Conservation (phyloP, 495 filamentous ascomycete genomes). For the Alectoria sarmentosa region DNA sequence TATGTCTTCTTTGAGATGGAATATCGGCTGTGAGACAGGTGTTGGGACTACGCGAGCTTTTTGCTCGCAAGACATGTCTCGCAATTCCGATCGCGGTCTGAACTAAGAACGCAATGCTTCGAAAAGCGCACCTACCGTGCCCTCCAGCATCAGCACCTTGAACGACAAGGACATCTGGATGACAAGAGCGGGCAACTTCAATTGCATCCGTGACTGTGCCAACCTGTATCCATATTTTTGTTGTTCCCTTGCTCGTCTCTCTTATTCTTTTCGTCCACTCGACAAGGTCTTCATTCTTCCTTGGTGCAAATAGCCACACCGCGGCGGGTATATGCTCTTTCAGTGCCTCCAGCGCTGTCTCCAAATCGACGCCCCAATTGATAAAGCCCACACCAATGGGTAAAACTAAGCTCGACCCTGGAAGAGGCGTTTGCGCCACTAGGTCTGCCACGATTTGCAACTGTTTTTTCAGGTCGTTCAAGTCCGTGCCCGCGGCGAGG, state of each 20-base stretch:
- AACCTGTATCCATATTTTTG: conserved; percentile 62
- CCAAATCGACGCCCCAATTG: conserved; percentile 41
- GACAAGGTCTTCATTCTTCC: conserved; percentile 38
- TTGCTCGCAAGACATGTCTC: too few relatives aligned
- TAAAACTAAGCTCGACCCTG: conserved; percentile 24
- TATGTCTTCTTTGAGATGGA: too few relatives aligned
- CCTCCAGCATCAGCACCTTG: conserved; percentile 71
- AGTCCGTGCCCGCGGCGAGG: conserved; percentile 31
- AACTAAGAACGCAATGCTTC: too few relatives aligned
- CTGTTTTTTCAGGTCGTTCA: conserved; percentile 27
- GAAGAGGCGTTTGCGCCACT: conserved; percentile 17
- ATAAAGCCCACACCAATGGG: conserved; percentile 57
- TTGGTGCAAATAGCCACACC: conserved; percentile 62
- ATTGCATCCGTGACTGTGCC: conserved; percentile 54
- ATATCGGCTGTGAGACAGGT: too few relatives aligned
- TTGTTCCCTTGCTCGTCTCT: conserved; percentile 32
- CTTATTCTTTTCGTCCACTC: conserved; percentile 44
- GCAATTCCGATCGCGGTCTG: too few relatives aligned
- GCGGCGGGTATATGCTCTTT: conserved; percentile 48
- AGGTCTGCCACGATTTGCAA: conserved; percentile 26
- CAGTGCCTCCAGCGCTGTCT: conserved; percentile 35
- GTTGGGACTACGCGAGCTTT: too few relatives aligned
- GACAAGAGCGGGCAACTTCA: conserved; percentile 31
- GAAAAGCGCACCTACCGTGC: too few relatives aligned
- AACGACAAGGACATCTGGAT: conserved; percentile 59